Conservation (phyloP, 176 grass and related monocot genomes). For the Oryza officinalis region DNA sequence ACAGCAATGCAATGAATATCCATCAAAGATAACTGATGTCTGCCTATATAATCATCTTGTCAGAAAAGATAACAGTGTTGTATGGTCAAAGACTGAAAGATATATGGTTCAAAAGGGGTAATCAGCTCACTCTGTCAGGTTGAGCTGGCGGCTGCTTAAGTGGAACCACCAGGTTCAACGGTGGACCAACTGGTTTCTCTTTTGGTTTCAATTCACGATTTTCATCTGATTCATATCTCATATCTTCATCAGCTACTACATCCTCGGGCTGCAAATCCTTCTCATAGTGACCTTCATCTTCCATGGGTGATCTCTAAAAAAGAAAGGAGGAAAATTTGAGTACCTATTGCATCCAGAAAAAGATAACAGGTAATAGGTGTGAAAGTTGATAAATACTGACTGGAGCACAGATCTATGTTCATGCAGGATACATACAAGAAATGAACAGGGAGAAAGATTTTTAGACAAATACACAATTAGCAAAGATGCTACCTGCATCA, state of each 20-base stretch:
- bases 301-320: slow-evolving; percentile 69
- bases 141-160: slow-evolving; percentile 58
- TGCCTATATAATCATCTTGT: slow-evolving; percentile 10
- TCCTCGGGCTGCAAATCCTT: slow-evolving; percentile 73
- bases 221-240: slow-evolving; percentile 70
- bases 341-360: neutral
- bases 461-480: neutral
- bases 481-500: neutral
- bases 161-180: slow-evolving; percentile 71
- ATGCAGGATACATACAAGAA: slow-evolving; percentile 25
- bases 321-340: neutral
- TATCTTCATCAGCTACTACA: slow-evolving; percentile 69
- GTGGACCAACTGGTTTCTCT: slow-evolving; percentile 90
- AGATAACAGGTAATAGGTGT: neutral
- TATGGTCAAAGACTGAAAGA: neutral
- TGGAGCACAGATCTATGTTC: neutral
- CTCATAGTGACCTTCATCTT: slow-evolving; percentile 71
- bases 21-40: slow-evolving; percentile 27
- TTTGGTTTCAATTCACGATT: slow-evolving; percentile 75
- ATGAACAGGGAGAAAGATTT: slow-evolving; percentile 15
- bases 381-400: slow-evolving; percentile 28
- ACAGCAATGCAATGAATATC: neutral
- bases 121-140: slow-evolving; percentile 68
- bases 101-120: slow-evolving; percentile 16
- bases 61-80: neutral